Evolutionary conservation across 768 basidiomycete species (phyloP).

Genomic region (Macrolepiota fuliginosa): DNA sequence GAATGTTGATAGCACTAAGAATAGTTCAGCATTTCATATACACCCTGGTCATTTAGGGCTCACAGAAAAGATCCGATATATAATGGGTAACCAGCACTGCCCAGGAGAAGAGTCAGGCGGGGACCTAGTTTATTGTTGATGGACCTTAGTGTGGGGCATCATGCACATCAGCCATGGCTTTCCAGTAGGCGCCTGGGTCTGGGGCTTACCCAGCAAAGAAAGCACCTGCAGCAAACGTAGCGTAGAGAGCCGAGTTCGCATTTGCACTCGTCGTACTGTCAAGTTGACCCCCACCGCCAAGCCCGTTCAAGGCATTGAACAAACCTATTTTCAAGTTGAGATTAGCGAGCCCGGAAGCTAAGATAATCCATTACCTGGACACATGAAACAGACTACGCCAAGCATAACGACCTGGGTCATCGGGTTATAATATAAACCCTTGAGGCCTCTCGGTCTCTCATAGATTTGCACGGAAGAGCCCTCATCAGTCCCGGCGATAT

Average conservation of each 20-base stretch:
- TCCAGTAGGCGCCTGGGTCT: not conserved
- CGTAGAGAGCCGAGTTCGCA: constrained; percentile 64
- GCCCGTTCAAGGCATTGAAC: constrained; percentile 75
- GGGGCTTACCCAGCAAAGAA: constrained; percentile 53
- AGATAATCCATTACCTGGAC: constrained; percentile 36
- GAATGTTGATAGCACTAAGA: constrained; percentile 64
- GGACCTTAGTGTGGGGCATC: constrained; percentile 39
- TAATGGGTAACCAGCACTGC: constrained; percentile 71
- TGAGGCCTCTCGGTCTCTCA: constrained; percentile 49
- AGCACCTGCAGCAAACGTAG: constrained; percentile 41
- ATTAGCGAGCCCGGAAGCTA: not conserved
- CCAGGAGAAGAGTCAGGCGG: constrained; percentile 66
- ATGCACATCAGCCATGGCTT: not conserved
- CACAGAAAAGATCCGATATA: constrained; percentile 74
- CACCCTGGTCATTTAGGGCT: constrained; percentile 20
- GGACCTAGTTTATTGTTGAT: constrained; percentile 79
- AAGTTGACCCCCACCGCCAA: constrained; percentile 77
- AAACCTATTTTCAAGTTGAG: constrained; percentile 42
- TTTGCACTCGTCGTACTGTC: constrained; percentile 66
- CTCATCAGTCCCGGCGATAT: constrained; percentile 20
- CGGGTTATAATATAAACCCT: constrained; percentile 58
- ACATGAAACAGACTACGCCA: constrained; percentile 71
- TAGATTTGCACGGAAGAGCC: constrained; percentile 29
- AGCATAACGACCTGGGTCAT: constrained; percentile 58
- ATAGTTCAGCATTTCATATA: not conserved